Base-by-base conservation (phyloP, 208 protist genomes). In the Acanthamoeba pearcei region DNA sequence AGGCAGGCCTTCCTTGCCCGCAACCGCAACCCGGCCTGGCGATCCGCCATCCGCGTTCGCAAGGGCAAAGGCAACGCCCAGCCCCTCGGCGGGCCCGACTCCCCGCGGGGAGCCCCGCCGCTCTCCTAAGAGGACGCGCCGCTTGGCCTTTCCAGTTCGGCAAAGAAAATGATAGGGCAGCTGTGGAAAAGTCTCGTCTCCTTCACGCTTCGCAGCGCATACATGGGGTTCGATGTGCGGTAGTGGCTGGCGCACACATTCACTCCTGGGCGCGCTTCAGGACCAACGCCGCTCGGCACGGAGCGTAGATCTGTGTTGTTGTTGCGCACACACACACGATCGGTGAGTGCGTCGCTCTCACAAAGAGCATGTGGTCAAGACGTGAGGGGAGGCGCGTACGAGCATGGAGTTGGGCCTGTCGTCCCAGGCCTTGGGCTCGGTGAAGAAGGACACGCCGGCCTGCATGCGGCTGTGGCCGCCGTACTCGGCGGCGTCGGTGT, bases 401-500 rank as follows among this genome's bases (percentile, higher is more conserved):
- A 95, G 88, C 51, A 97, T 93, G 27, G 95, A 96, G 88, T 97
- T 53, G 38, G 38, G 76, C 64, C 95, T 94, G 57, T 86, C 94
- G 86, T 96, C 38, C 62, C 35, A 96, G 95, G 46, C 60, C 53
- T 53, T 29, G 51, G 80, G 80, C 80, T 97, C 90, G 35, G 97
- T 91, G 62, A 94, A 95, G 85, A 95, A 96, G 53, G 74, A 72
- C 29, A 62, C 49, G 22, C 42, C 62, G 38, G 42, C 12, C 35
- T 96, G 70, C 38, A 96, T 66, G 55, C 95, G 96, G 6, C 49
- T 46, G 76, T 97, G 93, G 15, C 98, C 98, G 68, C 97, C 98
- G 95, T 97, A 98, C 53, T 97, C 76, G n/a, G 68, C 27, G 32
- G 55, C 60, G 72, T 98, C 97, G n/a, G 97, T 96, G 88, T 97